Evolutionary conservation across 495 filamentous ascomycete genomes (phyloP).

Genomic region (Talaromyces proteolyticus): DNA sequence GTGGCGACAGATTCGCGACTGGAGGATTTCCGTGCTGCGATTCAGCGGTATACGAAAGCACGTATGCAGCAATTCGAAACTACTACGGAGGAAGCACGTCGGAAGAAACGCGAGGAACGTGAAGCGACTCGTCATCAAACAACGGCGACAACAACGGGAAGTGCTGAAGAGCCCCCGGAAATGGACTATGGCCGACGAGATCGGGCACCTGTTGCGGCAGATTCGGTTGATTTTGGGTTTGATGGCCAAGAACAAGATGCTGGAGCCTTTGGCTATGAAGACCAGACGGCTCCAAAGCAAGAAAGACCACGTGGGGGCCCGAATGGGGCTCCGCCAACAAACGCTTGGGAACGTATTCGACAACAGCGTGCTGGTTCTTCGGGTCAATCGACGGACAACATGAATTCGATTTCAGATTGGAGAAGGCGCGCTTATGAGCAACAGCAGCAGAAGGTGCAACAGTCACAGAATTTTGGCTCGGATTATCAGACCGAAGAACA

Average conservation of each 20-base stretch:
- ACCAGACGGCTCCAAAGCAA: constrained; percentile 13
- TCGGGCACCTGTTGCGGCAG: no score
- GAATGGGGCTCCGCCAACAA: constrained; percentile 9
- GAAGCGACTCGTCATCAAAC: constrained; percentile 3
- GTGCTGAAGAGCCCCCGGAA: constrained; percentile 1
- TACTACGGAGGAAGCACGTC: constrained; percentile 7
- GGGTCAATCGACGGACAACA: no score
- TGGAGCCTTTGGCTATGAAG: constrained; percentile 32
- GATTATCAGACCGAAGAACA: constrained; percentile 4
- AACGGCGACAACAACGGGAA: not conserved
- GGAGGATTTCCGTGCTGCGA: constrained; percentile 14
- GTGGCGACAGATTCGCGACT: constrained; percentile 22
- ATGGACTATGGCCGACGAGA: not conserved
- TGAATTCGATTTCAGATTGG: no score
- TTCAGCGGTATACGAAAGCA: constrained; percentile 17
- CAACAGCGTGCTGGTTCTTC: constrained; percentile 21
- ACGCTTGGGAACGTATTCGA: constrained; percentile 39
- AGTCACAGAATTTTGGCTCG: not conserved
- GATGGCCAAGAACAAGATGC: no score
- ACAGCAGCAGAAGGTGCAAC: not conserved
- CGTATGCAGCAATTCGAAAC: constrained; percentile 16
- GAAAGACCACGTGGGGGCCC: constrained; percentile 4
- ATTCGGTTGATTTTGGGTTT: no score
- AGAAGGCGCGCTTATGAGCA: no score
- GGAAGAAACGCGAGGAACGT: constrained; percentile 1